A percentile compares a stretch with the other conserved stretches of the same genome.
phyloP scores from a whole-genome alignment of 371 early-diverging fungal genomes.

The Mucor velutinosus region DNA sequence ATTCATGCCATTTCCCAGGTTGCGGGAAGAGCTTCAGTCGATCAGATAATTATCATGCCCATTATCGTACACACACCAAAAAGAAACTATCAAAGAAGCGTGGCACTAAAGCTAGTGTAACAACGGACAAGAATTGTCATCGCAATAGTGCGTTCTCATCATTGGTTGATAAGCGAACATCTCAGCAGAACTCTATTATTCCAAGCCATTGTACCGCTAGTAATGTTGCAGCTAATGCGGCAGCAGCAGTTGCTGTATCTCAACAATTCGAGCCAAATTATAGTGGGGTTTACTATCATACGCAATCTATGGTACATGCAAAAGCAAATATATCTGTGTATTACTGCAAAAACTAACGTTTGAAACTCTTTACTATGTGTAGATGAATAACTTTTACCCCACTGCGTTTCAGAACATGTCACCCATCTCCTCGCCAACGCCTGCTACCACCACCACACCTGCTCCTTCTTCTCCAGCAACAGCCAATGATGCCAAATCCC shows the following conservation, averaged over 20 bases:
- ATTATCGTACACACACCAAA: constrained; percentile 55
- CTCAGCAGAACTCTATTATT: background rate
- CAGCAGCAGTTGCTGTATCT: constrained; percentile 16
- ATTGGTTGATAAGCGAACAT: background rate
- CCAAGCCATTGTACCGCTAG: background rate
- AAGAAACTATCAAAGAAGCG: constrained; percentile 16
- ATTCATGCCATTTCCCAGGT: constrained; percentile 61
- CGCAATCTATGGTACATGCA: background rate
- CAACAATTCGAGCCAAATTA: constrained; percentile 6
- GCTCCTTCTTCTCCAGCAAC: constrained; percentile 1
- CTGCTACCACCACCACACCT: constrained; percentile 3
- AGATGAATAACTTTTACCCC: background rate
- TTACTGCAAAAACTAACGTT: background rate
- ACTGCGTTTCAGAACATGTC: background rate
- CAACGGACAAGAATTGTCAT: background rate
- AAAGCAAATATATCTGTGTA: background rate
- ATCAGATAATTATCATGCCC: constrained; percentile 72
- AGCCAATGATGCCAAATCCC: constrained; percentile 33
- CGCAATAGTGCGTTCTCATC: constrained; percentile 1
- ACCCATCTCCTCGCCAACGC: background rate
- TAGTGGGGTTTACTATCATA: constrained; percentile 6
- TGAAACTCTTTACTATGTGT: background rate
- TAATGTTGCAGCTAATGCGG: constrained; percentile 10
- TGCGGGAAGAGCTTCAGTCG: constrained; percentile 75
- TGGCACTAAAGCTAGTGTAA: background rate